Evolutionary conservation across 1,284 basidiomycete species (phyloP), one percentile per base, ranked within the genome.

Genomic region (Irpex rosettiformis): DNA sequence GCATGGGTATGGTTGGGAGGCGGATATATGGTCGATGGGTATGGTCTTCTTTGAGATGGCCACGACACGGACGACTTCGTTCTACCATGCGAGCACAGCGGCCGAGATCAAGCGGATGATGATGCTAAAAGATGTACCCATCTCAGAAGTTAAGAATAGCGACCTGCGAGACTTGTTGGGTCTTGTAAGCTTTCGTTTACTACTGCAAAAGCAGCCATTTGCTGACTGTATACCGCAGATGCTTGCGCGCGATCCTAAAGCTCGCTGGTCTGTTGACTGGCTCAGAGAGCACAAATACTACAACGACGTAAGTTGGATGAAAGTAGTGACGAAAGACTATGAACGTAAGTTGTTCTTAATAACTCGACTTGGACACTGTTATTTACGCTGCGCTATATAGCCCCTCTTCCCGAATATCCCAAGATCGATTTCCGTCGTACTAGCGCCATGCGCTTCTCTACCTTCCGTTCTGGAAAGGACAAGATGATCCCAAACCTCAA

Each of bases 1-100:
- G n/a, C 18, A 27, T 40, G 52, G 47, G 2, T 67, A 62, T 57
- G 56, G 55, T 21, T 56, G 48, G 56, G 53, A 57, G 29, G 65
- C 59, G 16, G 69, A 70, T 58, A 55, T 68, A 3, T 70, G 61
- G 60, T 61, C 64, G 48, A 40, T 68, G 25, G 69, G 65, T 8
- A 30, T 67, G 4, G 62, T 69, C 16, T 56, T 68, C 42, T 45
- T 63, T 28, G 64, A 69, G 61, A 56, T 69, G 18, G 22, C 66
- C 13, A 52, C 55, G 7, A 59, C 54, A 3, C 22, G 47, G 4
- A 22, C 25, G 1, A 37, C 11, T 3, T 29, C 62, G 16, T 61
- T 59, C 21, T 64, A 56, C 47, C 11, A 24, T 21, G 51, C 30
- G 5, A 22, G 10, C n/a, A 28, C 3, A 22, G 30, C 42, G 16